Percentiles rank a stretch among this genome's conserved stretches.
These are phyloP conservation scores for Vinca major DNA, from an alignment of 305 asterid genomes.

Conservation along the genomic window DNA sequence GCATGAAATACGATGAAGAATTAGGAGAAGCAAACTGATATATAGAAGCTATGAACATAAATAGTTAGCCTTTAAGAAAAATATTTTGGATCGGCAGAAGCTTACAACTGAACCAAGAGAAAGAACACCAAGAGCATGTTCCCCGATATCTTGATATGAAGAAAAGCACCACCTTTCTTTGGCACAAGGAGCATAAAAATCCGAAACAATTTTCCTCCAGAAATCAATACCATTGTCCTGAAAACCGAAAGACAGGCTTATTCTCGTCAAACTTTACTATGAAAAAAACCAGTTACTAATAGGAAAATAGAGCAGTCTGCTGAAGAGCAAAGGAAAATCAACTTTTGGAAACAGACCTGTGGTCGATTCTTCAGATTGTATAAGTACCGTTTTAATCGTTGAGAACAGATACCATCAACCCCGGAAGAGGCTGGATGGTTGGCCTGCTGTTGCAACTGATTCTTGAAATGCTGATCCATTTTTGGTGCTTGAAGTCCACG, in stretches of 20 bases:
- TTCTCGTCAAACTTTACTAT: background rate
- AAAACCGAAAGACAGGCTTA: constrained; percentile 1
- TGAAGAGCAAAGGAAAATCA: constrained; percentile 1
- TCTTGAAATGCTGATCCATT: constrained; percentile 22
- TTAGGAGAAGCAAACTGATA: background rate
- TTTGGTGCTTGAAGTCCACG: constrained; percentile 21
- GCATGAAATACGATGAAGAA: constrained; percentile 3
- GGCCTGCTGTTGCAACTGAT: constrained; percentile 24
- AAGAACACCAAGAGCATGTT: constrained; percentile 30
- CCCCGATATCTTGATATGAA: constrained; percentile 31
- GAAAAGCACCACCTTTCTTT: constrained; percentile 64
- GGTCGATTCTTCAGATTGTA: constrained; percentile 34
- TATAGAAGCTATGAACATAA: background rate
- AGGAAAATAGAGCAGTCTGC: background rate
- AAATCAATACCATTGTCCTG: constrained; percentile 42
- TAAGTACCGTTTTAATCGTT: constrained; percentile 36
- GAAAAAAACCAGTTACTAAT: background rate
- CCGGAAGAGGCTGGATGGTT: constrained; percentile 21
- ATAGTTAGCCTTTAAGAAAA: background rate
- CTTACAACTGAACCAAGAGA: constrained; percentile 39
- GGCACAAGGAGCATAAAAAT: constrained; percentile 48
- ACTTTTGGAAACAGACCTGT: constrained; percentile 30
- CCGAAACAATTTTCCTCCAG: constrained; percentile 53
- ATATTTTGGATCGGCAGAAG: constrained; percentile 9
- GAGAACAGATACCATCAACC: constrained; percentile 39